Base-by-base conservation (phyloP, 106 monocot species). In the Dioscorea zingiberensis region DNA sequence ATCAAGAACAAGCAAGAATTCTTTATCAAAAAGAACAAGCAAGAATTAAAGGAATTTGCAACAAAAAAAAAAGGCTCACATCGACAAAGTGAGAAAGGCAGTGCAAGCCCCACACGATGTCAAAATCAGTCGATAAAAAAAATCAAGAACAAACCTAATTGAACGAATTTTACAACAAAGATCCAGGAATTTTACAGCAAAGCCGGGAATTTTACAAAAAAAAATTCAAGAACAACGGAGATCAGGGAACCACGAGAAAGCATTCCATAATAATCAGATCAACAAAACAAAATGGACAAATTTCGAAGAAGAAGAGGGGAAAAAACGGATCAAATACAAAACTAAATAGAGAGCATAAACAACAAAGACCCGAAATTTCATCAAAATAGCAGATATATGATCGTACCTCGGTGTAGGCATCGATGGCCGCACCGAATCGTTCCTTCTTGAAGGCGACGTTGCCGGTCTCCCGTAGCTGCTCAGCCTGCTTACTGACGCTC, bases 371-470 rank as follows among this genome's bases (percentile, higher is more conserved):
- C 38, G 9, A 38, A 38, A 38, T 6, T 38, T 51, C 19, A 2
- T 51, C 51, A 7, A 2, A 16, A 49, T 49, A 16, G 10, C 21
- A 59, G 23, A 21, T 59, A 9, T 25, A 25, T 2, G 4, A 10
- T 38, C 17, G 3, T 16, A 62, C 61, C 30, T 30, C 61, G 14
- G 25, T 62, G 19, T 62, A 62, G 28, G 61, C 61, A 18, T 62
- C 61, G 28, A 62, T 62, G 28, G 61, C 61, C 12, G 61, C 61
- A 19, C 27, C 27, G 28, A 62, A 17, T 13, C 61, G 27, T 16
- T 62, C 61, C 25, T 62, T 62, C 28, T 62, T 62, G 61, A 62
- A 62, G 28, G 18, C 27, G 16, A 28, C 18, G 30, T 62, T 30
- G 13, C 61, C 61, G 19, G 11, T n/a, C 27, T 17, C 2, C 14